A percentile compares a stretch with the other conserved stretches of the same genome.
These are phyloP conservation scores for Macrophomina phaseolina DNA, from an alignment of 2,329 filamentous ascomycete genomes.

Conservation along the genomic window DNA sequence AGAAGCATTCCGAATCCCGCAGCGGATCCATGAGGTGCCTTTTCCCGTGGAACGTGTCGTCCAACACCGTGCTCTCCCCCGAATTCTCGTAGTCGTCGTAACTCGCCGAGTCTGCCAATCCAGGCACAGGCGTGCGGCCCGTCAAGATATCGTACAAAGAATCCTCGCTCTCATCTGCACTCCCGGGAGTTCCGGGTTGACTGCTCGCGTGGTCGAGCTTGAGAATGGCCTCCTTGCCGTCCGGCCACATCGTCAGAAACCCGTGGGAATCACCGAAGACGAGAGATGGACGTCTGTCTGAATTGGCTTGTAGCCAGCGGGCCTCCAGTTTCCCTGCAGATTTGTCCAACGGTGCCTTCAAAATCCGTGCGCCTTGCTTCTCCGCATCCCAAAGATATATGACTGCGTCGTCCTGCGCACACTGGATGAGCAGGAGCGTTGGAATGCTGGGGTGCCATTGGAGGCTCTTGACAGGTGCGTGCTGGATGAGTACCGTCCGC, in stretches of 20 bases:
- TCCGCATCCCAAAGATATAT: conserved; percentile 47
- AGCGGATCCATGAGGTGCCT: conserved; percentile 28
- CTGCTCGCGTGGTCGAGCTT: conserved; percentile 32
- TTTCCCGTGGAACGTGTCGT: conserved; percentile 24
- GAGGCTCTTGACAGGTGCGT: conserved; percentile 50
- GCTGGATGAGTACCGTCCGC: conserved; percentile 51
- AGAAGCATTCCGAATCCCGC: conserved; percentile 26
- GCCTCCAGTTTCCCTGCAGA: conserved; percentile 5
- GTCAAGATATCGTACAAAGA: conserved; percentile 56
- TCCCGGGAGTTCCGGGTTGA: conserved; percentile 34
- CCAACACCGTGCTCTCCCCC: conserved; percentile 32
- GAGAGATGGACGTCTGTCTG: conserved; percentile 38
- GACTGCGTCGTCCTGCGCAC: conserved; percentile 45
- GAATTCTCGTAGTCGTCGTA: conserved; percentile 34
- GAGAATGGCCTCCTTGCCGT: conserved; percentile 37
- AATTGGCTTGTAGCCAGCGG: conserved; percentile 32
- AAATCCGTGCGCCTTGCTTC: conserved; percentile 8
- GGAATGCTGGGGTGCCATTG: conserved; percentile 50
- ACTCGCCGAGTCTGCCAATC: conserved; percentile 31
- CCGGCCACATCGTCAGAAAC: conserved; percentile 24
- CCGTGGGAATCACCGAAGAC: conserved; percentile 9
- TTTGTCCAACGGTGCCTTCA: conserved; percentile 32
- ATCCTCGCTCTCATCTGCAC: conserved; percentile 50
- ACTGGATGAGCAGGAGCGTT: conserved; percentile 50
- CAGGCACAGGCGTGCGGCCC: conserved; percentile 50